These are phyloP conservation scores for Globisporangium ultimum DNA, from an alignment of 352 stramenopile genomes.

Conservation along the genomic window DNA sequence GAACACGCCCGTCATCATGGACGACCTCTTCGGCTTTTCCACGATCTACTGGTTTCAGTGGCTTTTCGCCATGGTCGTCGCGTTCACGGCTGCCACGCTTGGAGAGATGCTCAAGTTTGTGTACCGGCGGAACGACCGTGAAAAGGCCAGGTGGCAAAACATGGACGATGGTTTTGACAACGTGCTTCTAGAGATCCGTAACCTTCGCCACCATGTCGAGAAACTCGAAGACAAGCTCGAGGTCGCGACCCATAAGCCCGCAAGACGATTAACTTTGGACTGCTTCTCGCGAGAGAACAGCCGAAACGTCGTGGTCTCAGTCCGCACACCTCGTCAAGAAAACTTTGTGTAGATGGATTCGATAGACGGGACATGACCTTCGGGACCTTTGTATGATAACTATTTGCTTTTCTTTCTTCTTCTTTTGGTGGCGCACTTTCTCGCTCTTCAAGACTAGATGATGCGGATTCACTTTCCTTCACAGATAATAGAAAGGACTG, in stretches of 20 bases:
- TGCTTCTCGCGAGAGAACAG: conserved; percentile 19
- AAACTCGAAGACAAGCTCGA: conserved; percentile 49
- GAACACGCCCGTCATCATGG: conserved; percentile 36
- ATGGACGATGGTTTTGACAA: conserved; percentile 52
- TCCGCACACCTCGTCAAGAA: conserved; percentile 11
- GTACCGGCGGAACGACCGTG: conserved; percentile 24
- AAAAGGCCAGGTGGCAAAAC: conserved; percentile 33
- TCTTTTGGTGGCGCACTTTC: not conserved
- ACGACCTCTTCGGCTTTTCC: conserved; percentile 48
- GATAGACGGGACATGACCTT: conserved; percentile 11
- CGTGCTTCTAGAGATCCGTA: conserved; percentile 62
- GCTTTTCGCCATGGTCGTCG: conserved; percentile 27
- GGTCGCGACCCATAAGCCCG: conserved; percentile 33
- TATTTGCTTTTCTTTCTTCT: not conserved
- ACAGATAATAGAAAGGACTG: too few relatives aligned
- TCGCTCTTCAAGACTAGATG: not conserved
- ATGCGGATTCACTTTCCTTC: conserved; percentile 4
- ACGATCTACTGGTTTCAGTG: conserved; percentile 45
- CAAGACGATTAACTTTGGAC: conserved; percentile 13
- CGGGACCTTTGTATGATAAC: not conserved
- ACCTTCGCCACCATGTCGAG: conserved; percentile 51
- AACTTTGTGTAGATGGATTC: conserved; percentile 10
- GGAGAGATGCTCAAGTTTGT: conserved; percentile 39
- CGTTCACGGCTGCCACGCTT: conserved; percentile 29
- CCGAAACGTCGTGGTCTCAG: conserved; percentile 5